Conservation (phyloP, 1,284 basidiomycete species). For the Flammula alnicola region DNA sequence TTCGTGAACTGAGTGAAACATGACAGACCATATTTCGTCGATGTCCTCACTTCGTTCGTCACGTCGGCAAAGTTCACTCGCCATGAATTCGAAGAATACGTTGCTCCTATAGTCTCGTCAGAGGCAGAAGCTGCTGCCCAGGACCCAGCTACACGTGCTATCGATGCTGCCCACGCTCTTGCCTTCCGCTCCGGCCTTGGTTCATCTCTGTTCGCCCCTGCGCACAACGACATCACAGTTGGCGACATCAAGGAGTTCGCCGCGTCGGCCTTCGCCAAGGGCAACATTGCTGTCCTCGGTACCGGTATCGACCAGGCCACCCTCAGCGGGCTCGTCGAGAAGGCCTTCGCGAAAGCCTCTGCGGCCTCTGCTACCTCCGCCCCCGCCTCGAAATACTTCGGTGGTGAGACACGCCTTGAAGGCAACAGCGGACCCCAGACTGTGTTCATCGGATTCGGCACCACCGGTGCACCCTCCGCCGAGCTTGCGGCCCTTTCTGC, state of each 20-base stretch:
- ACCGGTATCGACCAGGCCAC: conserved; percentile 80
- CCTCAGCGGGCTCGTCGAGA: conserved; percentile 75
- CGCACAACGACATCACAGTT: conserved; percentile 68
- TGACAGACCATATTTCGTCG: conserved; percentile 81
- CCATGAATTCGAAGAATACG: conserved; percentile 88
- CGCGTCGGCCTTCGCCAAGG: conserved; percentile 70
- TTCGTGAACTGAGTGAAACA: conserved; percentile 5
- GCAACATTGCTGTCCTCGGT: conserved; percentile 85
- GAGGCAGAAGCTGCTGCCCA: conserved; percentile 70
- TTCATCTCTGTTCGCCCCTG: conserved; percentile 81
- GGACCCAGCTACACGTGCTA: conserved; percentile 66
- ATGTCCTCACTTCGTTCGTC: conserved; percentile 83
- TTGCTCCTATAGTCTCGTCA: conserved; percentile 73
- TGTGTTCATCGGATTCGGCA: conserved; percentile 83
- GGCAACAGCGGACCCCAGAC: conserved; percentile 71
- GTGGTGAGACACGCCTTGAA: conserved; percentile 81
- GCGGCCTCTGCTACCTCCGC: conserved; percentile 45
- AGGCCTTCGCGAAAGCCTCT: conserved; percentile 60
- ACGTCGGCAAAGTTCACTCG: conserved; percentile 83
- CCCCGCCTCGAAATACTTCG: conserved; percentile 72
- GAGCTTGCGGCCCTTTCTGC: conserved; percentile 81
- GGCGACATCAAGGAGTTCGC: conserved; percentile 79
- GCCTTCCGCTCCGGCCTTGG: conserved; percentile 94
- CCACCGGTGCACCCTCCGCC: conserved; percentile 61
- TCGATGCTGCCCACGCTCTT: conserved; percentile 85